Conservation (phyloP, 345 rosid genomes). For the Brassica cretica region DNA sequence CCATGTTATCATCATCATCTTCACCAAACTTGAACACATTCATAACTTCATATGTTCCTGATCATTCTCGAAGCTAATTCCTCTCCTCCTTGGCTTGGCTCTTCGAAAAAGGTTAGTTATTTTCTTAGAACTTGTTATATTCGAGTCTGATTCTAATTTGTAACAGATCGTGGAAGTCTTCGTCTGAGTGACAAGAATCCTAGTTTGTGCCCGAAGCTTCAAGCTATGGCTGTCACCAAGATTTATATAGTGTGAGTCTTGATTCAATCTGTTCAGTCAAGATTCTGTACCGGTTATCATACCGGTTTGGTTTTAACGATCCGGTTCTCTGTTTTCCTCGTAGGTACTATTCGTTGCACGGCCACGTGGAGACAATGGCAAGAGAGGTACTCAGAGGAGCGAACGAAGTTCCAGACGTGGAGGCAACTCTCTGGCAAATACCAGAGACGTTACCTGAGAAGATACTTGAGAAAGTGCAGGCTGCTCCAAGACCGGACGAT, state of each 20-base stretch:
- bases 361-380: slow-evolving; percentile 94
- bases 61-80: slow-evolving; percentile 17
- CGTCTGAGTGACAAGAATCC: slow-evolving; percentile 15
- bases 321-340: background rate
- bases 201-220: slow-evolving; percentile 10
- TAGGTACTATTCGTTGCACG: slow-evolving; percentile 76
- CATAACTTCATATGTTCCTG: background rate
- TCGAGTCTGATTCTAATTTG: background rate
- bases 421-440: slow-evolving; percentile 95
- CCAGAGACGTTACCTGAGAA: slow-evolving; percentile 69
- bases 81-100: background rate
- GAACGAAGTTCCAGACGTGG: slow-evolving; percentile 67
- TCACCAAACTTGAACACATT: slow-evolving; percentile 20
- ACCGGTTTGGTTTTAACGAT: slow-evolving; percentile 8
- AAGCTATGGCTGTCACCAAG: slow-evolving; percentile 58
- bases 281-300: background rate
- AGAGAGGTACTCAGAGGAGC: slow-evolving; percentile 81
- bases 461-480: slow-evolving; percentile 78
- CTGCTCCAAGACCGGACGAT: slow-evolving; percentile 68
- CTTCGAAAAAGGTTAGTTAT: slow-evolving; percentile 20
- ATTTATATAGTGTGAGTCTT: slow-evolving; percentile 62
- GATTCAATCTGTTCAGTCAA: background rate
- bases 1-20: slow-evolving; percentile 23
- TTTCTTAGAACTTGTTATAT: background rate
- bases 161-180: background rate